Base-by-base conservation (phyloP, 2,329 filamentous ascomycete genomes). In the Parastagonospora avenae region DNA sequence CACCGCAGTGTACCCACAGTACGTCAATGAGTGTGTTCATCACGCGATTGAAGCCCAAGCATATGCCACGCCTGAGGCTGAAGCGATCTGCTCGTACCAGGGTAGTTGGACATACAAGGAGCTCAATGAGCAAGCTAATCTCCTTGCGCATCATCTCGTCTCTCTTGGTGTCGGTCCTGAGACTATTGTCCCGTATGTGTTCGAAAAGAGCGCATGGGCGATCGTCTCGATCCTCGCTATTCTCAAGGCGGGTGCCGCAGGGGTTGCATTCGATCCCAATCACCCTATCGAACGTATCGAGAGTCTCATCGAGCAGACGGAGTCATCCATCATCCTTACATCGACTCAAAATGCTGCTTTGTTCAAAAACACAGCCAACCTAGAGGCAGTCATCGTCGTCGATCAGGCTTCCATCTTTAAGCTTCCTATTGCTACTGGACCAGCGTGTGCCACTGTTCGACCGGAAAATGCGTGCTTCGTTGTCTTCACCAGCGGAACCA, bases 311-410 rank as follows among this genome's bases (percentile, higher is more conserved):
- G 31, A 54, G 9, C 45, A 53, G 8, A 16, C 35, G 39, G 24
- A 43, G 14, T 33, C 42, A 37, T 36, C 33, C 52, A 50, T 42
- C 11, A 86, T 93, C 2, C 93, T 89, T 69, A 93, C 89, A 0
- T 91, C 88, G n/a, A 90, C 90, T 2, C 91, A 86, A 19, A 93
- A 89, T 0, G 90, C 43, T 16, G 9, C 33, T 10, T 27, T 54
- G 10, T 52, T 56, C 32, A 46, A 14, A 11, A 16, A 30, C 8
- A 37, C 43, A 6, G 35, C 44, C 14, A 46, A 56, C 29, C 30
- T 54, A 15, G 19, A 52, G 10, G 30, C 44, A 12, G 47, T 54
- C 10, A 28, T 52, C 9, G 36, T 29, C n/a, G 38, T 54, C 9
- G 46, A 53, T 39, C 31, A 42, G 12, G 39, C 47, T 7, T 32